These are phyloP conservation scores for Pontederia crassipes DNA, from an alignment of 176 grass and related monocot genomes.

Conservation along the genomic window DNA sequence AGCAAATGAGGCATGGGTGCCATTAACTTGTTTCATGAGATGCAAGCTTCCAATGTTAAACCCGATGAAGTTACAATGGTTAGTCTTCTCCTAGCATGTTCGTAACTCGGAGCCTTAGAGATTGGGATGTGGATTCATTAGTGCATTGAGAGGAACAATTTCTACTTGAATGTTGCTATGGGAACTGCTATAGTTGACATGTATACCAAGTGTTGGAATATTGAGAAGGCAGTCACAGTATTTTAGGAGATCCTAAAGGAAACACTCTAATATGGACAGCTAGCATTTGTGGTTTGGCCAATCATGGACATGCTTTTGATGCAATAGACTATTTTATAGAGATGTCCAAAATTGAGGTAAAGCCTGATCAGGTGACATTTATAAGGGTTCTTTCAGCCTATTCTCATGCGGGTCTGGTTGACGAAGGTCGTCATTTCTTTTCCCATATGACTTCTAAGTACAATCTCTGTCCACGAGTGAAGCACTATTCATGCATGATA, in stretches of 20 bases:
- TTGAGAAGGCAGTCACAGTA: slow-evolving; percentile 34
- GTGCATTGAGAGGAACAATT: slow-evolving; percentile 33
- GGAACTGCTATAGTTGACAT: slow-evolving; percentile 73
- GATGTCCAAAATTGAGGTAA: slow-evolving; percentile 49
- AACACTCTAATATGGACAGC: slow-evolving; percentile 64
- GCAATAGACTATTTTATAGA: slow-evolving; percentile 44
- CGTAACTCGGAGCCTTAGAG: slow-evolving; percentile 50
- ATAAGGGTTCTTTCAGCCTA: slow-evolving; percentile 63
- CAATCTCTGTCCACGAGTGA: slow-evolving; percentile 47
- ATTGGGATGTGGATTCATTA: slow-evolving; percentile 65
- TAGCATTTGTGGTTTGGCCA: slow-evolving; percentile 56
- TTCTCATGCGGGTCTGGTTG: slow-evolving; percentile 64
- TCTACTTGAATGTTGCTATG: slow-evolving; percentile 39
- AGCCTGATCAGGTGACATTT: slow-evolving; percentile 61
- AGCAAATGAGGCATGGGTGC: slow-evolving; percentile 42
- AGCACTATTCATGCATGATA: slow-evolving; percentile 84
- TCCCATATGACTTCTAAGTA: slow-evolving; percentile 47
- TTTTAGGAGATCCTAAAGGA: slow-evolving; percentile 51
- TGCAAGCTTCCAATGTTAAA: slow-evolving; percentile 48
- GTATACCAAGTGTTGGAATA: slow-evolving; percentile 77
- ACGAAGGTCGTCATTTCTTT: slow-evolving; percentile 39
- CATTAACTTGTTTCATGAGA: slow-evolving; percentile 53
- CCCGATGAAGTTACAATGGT: slow-evolving; percentile 59
- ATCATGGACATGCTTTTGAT: slow-evolving; percentile 45
- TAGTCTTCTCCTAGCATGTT: slow-evolving; percentile 55